Percentiles rank a stretch among this genome's conserved stretches.
Evolutionary conservation across 1,284 basidiomycete genomes (phyloP).

Genomic region (Tilletia walkeri): DNA sequence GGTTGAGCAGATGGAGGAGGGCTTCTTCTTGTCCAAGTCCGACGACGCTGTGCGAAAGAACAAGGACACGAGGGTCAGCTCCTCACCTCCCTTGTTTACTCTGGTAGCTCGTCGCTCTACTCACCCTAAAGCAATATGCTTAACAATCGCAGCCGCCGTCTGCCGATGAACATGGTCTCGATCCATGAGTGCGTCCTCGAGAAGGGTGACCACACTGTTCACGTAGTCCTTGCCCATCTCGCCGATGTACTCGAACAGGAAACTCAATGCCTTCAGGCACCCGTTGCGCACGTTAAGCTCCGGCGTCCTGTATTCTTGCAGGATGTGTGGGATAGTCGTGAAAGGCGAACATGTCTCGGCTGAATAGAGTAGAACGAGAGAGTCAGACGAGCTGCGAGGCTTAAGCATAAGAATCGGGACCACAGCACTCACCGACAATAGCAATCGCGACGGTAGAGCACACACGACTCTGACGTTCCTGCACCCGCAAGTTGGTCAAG

Average conservation of each 20-base stretch:
- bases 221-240: slow-evolving; percentile 98
- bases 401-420: no score
- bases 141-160: slow-evolving; percentile 97
- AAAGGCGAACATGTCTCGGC: slow-evolving; percentile 97
- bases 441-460: slow-evolving; percentile 97
- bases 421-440: slow-evolving; percentile 33
- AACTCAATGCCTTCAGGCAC: slow-evolving; percentile 95
- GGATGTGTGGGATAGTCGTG: slow-evolving; percentile 96
- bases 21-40: slow-evolving; percentile 97
- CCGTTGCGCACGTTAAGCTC: slow-evolving; percentile 99
- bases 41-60: slow-evolving; percentile 63
- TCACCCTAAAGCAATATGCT: slow-evolving; percentile 86
- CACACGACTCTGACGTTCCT: slow-evolving; percentile 97
- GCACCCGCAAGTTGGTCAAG: slow-evolving; percentile 92
- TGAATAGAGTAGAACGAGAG: neutral
- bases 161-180: slow-evolving; percentile 97
- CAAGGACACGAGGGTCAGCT: neutral
- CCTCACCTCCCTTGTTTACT: neutral
- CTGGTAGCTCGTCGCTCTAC: neutral
- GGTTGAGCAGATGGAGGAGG: slow-evolving; percentile 93
- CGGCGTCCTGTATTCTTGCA: slow-evolving; percentile 93
- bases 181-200: slow-evolving; percentile 96
- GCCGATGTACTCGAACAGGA: slow-evolving; percentile 99
- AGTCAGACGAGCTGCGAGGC: neutral
- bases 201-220: slow-evolving; percentile 92